Conservation (phyloP, 164 flowering plant species). For the Magnolia changhungtana region DNA sequence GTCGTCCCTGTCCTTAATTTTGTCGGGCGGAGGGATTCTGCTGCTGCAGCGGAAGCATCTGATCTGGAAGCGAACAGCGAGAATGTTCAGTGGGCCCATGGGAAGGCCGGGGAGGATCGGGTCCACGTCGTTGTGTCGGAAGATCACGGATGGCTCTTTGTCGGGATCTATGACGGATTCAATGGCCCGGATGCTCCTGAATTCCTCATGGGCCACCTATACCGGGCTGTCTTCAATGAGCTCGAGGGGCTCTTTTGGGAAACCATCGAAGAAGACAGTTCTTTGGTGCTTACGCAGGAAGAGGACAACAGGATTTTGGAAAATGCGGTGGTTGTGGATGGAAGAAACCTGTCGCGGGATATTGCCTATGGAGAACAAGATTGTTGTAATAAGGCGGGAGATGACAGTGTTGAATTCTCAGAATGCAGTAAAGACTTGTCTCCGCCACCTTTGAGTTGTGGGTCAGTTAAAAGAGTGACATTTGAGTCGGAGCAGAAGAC, state of each 20-base stretch:
- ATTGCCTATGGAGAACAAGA: background rate
- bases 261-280: conserved; percentile 22
- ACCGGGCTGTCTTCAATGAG: conserved; percentile 75
- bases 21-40: conserved; percentile 42
- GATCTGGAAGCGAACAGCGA: conserved; percentile 7
- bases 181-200: conserved; percentile 99
- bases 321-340: conserved; percentile 8
- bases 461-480: conserved; percentile 59
- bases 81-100: conserved; percentile 95
- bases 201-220: conserved; percentile 89
- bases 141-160: conserved; percentile 94
- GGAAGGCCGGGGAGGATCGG: conserved; percentile 98
- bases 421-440: conserved; percentile 11
- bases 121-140: conserved; percentile 98
- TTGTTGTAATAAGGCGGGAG: background rate
- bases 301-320: conserved; percentile 9
- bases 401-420: conserved; percentile 1
- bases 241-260: conserved; percentile 97
- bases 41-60: background rate
- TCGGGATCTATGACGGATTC: conserved; percentile 98
- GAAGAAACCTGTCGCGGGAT: background rate
- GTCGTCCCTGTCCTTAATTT: conserved; percentile 85
- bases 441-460: conserved; percentile 13
- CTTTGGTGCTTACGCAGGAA: background rate
- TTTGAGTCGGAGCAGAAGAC: conserved; percentile 42